Base-by-base conservation (phyloP, 192 early-diverging fungal genomes). In the Coemansia asiatica region DNA sequence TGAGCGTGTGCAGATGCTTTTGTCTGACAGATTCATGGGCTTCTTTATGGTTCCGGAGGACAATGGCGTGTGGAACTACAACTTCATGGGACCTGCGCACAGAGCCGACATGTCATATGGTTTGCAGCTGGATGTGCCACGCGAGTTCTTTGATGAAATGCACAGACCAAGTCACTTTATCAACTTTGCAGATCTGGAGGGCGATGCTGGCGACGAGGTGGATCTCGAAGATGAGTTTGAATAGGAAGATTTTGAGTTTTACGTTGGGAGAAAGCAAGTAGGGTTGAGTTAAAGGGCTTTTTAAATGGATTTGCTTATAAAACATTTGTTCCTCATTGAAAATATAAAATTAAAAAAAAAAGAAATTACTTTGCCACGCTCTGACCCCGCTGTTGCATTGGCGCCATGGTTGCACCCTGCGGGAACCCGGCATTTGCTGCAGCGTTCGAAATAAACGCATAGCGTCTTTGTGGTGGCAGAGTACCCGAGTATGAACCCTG, bases 11-110 rank as follows among this genome's bases (percentile, higher is more conserved):
- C 97, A 99, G 82, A 96, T 99, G 87, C 79, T 98, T 31, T 72
- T 99, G 38, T 93, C 92, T 16, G 95, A 99, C 78, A 85, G 94
- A 29, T 98, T 96, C 88, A 89, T 97, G 63, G 97, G 97, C 35
- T 95, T 90, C 88, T 99, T 99, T 61, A 95, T 99, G 95, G 95
- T 98, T 2, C 97, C 97, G 0, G 88, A 90, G 58, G 90, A 89
- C 40, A 91, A 94, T 40, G 92, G 91, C 35, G 81, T 97, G 58
- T 99, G 97, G 97, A 99, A 99, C 80, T 98, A 97, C 80, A 95
- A 95, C 81, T 97, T 99, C 76, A 96, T 97, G 94, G 97, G 95
- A 10, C 91, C 97, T 10, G 90, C 88, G 61, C 93, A 95, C 67
- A 87, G 90, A 25, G 84, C 89, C 0, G 92, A 94, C 55, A 98